Evolutionary conservation across 805 yeast genomes (phyloP).

Genomic region (Myxozyma melibiosi): DNA sequence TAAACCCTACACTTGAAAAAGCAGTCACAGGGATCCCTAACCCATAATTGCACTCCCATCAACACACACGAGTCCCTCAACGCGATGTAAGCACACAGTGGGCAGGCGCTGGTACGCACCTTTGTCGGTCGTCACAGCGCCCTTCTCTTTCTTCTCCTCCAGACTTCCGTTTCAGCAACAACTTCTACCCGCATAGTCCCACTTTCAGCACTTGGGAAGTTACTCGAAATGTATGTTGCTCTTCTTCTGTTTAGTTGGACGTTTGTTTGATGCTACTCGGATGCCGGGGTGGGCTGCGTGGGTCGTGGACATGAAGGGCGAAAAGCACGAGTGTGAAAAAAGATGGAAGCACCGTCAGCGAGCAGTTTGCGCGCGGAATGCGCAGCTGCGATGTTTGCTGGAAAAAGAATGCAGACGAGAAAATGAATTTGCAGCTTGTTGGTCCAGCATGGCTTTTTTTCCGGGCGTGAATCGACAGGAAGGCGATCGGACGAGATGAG

Average conservation of each 20-base stretch:
- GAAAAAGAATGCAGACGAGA: too few species aligned
- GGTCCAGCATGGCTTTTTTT: too few species aligned
- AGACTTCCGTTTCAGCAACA: slow-evolving; percentile 13
- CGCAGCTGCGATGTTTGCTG: too few species aligned
- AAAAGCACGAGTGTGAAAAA: too few species aligned
- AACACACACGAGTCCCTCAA: slow-evolving; percentile 7
- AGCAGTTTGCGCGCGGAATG: too few species aligned
- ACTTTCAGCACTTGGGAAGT: slow-evolving; percentile 4
- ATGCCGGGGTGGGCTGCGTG: neutral
- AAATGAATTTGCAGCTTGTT: too few species aligned
- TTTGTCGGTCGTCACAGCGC: neutral
- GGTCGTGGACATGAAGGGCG: too few species aligned
- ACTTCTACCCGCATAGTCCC: neutral
- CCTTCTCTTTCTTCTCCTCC: slow-evolving; percentile 4
- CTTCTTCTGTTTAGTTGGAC: too few species aligned
- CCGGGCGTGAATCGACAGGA: too few species aligned
- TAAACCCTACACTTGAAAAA: slow-evolving; percentile 6
- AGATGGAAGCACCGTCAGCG: too few species aligned
- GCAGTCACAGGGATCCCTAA: slow-evolving; percentile 7
- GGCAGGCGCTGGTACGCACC: neutral
- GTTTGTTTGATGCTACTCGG: neutral
- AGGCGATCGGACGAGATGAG: too few species aligned
- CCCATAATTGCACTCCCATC: neutral
- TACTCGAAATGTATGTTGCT: slow-evolving; percentile 17
- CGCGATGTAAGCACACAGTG: slow-evolving; percentile 7